Conservation (phyloP, 768 basidiomycete genomes). For the Serendipita sp. region DNA sequence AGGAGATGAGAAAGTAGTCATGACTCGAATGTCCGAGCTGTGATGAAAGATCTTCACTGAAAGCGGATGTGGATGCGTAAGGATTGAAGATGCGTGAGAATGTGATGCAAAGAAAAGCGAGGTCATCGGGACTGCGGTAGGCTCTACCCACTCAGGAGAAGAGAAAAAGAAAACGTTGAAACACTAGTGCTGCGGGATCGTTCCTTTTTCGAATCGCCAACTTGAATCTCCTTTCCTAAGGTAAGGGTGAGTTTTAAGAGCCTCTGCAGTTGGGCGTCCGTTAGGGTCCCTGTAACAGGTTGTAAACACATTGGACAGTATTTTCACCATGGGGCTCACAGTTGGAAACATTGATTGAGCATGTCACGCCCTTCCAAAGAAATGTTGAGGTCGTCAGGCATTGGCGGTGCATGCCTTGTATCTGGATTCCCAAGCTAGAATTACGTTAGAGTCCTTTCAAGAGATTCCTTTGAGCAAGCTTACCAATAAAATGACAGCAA, state of each 20-base stretch:
- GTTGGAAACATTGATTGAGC: constrained; percentile 72
- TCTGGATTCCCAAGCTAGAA: constrained; percentile 32
- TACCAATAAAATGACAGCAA: neutral
- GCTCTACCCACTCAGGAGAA: too few species aligned
- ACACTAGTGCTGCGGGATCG: neutral
- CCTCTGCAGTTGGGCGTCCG: neutral
- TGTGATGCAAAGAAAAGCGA: too few species aligned
- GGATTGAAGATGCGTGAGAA: too few species aligned
- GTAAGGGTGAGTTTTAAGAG: neutral
- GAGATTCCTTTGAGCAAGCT: constrained; percentile 6
- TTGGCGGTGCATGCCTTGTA: constrained; percentile 60
- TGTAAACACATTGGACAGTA: neutral
- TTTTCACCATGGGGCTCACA: constrained; percentile 31
- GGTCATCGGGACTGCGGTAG: too few species aligned
- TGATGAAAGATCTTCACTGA: too few species aligned
- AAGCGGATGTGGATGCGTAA: too few species aligned
- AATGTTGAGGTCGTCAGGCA: constrained; percentile 67
- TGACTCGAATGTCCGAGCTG: too few species aligned
- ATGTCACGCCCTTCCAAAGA: constrained; percentile 71
- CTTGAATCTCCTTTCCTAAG: neutral
- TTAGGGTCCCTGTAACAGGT: neutral
- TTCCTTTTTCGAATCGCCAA: neutral
- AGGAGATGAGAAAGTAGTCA: too few species aligned
- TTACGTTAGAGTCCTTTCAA: neutral
- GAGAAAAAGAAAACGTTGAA: too few species aligned